Evolutionary conservation across 73 alveolate genomes (phyloP).

Genomic region (Paramecium pentaurelia): DNA sequence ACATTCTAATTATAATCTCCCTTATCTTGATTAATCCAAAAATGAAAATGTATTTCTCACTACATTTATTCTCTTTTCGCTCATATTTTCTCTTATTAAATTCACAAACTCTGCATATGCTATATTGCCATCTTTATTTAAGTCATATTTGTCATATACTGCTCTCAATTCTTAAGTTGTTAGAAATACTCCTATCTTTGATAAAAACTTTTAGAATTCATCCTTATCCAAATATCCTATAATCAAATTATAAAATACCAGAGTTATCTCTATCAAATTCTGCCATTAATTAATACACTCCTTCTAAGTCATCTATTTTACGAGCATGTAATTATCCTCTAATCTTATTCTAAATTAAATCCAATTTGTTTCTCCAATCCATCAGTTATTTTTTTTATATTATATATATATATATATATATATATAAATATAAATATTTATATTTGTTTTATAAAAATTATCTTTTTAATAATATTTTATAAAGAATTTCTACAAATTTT

Average conservation of each 20-base stretch:
- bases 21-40: constrained; percentile 65
- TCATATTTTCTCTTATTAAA: constrained; percentile 67
- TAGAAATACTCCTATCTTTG: constrained; percentile 77
- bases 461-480: not conserved
- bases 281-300: not conserved
- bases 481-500: too few species aligned
- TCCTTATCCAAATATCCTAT: constrained; percentile 65
- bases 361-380: constrained; percentile 39
- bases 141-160: constrained; percentile 74
- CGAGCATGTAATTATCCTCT: constrained; percentile 26
- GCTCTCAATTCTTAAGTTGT: constrained; percentile 77
- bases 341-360: not conserved
- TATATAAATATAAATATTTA: too few species aligned
- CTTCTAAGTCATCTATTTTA: constrained; percentile 2
- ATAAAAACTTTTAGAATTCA: constrained; percentile 74
- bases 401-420: not conserved
- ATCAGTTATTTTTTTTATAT: not conserved
- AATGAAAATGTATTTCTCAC: constrained; percentile 72
- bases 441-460: not conserved
- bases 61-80: constrained; percentile 72
- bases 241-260: constrained; percentile 22
- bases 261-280: constrained; percentile 74
- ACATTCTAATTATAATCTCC: constrained; percentile 52
- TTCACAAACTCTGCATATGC: constrained; percentile 72
- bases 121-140: constrained; percentile 71